Base-by-base conservation (phyloP, 2,329 filamentous ascomycete species). In the Metarhizium brunneum region DNA sequence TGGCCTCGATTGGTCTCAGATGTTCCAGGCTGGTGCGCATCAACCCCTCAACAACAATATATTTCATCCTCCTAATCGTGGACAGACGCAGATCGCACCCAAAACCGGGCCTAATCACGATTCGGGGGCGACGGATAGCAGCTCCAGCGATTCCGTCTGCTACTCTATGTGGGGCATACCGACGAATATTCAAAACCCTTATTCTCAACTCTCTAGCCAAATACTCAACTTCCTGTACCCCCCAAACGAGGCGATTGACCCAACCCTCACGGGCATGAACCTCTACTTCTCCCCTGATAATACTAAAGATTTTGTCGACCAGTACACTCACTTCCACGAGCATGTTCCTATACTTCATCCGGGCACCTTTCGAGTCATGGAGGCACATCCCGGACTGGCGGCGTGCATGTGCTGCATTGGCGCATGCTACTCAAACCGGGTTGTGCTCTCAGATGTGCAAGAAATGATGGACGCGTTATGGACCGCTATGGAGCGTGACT, bases 341-440 rank as follows among this genome's bases (percentile, higher is more conserved):
- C 87, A 91, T 68, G 88, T 88, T 73, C 83, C 86, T 20, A 78
- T 88, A 61, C 77, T 90, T 53, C 86, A 91, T 65, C 78, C 86
- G 67, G 80, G 86, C 40, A 87, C 86, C 8, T 88, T 90, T 70
- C 80, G 83, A 64, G 79, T 87, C 54, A 75, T 80, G 58, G 78
- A 84, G 59, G 81, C 83, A 50, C 84, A 86, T 66, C 82, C 84
- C 58, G 84, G 85, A 60, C 76, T 90, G 58, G 73, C 88, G 52
- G 77, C 87, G 57, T 78, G 79, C 58, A 87, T 91, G 76, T 83
- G 87, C 64, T 88, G 84, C 66, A 77, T 88, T 62, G 87, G 87
- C 42, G 86, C 87, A 45, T 87, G 88, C 56, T 91, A 90, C 69
- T 88, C 87, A 53, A 78, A 86, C 54, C 77, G 77, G 58, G 72